Conservation (phyloP, 2,329 filamentous ascomycete species). For the Fusarium devonianum region DNA sequence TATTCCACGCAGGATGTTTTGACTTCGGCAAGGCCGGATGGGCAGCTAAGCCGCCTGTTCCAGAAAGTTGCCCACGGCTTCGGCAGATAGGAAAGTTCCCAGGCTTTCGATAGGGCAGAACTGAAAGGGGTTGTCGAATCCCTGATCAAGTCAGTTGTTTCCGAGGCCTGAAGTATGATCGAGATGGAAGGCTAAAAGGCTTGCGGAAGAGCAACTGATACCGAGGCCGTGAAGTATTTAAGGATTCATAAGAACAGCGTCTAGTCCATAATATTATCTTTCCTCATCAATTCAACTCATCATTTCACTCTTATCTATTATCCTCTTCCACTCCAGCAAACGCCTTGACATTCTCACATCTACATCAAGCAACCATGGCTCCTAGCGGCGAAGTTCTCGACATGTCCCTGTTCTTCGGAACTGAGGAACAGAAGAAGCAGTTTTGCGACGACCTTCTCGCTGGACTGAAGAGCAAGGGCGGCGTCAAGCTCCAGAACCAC, state of each 20-base stretch:
- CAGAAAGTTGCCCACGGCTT: conserved; percentile 20
- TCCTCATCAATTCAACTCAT: conserved; percentile 6
- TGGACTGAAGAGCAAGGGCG: conserved; percentile 34
- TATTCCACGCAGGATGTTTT: neutral
- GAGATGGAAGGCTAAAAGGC: conserved; percentile 3
- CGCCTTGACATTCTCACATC: neutral
- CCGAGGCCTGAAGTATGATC: neutral
- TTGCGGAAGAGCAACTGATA: conserved; percentile 23
- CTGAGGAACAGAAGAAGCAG: conserved; percentile 31
- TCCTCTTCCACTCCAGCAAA: neutral
- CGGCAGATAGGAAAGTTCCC: conserved; percentile 1
- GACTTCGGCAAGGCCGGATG: conserved; percentile 1
- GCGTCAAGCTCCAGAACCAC: conserved; percentile 41
- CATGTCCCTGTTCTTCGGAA: conserved; percentile 43
- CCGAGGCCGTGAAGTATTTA: conserved; percentile 21
- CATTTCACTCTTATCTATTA: neutral
- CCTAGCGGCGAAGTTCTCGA: conserved; percentile 35
- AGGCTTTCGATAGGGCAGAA: neutral
- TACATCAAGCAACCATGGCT: conserved; percentile 14
- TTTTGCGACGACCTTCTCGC: conserved; percentile 38
- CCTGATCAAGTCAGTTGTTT: neutral
- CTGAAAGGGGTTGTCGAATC: neutral
- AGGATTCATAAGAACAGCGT: neutral
- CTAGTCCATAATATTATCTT: neutral
- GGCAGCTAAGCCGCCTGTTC: neutral